Percentiles rank a stretch among this genome's conserved stretches.
These are phyloP conservation scores for Endotrypanum monterogeii DNA, from an alignment of 208 protist genomes.

Conservation along the genomic window DNA sequence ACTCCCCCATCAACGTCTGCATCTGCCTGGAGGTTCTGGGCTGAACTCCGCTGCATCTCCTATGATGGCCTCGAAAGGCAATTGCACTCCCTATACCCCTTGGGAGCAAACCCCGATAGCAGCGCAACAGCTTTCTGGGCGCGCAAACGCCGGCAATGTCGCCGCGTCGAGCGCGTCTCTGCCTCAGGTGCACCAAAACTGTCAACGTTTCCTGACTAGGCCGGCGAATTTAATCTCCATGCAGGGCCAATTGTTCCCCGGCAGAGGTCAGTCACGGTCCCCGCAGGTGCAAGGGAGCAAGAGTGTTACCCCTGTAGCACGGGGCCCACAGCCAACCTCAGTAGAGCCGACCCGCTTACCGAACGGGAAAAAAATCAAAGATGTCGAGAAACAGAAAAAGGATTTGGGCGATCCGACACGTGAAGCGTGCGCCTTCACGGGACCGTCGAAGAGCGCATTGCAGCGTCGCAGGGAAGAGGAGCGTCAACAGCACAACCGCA, in stretches of 20 bases:
- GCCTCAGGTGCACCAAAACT: not conserved
- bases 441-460: conserved; percentile 15
- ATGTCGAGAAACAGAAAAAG: conserved; percentile 10
- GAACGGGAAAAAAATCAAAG: conserved; percentile 33
- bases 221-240: not conserved
- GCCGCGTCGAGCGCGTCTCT: not conserved
- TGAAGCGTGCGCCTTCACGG: conserved; percentile 3
- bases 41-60: not conserved
- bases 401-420: conserved; percentile 2
- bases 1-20: too few relatives aligned
- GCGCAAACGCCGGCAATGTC: not conserved
- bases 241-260: not conserved
- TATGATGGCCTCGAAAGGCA: not conserved
- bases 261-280: not conserved
- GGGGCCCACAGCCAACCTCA: conserved; percentile 46
- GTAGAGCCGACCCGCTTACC: conserved; percentile 34
- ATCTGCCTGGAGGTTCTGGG: not conserved
- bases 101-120: not conserved
- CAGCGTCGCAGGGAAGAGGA: not conserved
- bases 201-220: not conserved
- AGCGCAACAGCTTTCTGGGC: not conserved
- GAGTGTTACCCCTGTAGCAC: conserved; percentile 29
- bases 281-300: conserved; percentile 2
- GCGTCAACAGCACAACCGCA: not conserved
- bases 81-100: too few relatives aligned